These are phyloP conservation scores for Ophiostoma populinum DNA, from an alignment of 2,329 filamentous ascomycete species.

Conservation along the genomic window DNA sequence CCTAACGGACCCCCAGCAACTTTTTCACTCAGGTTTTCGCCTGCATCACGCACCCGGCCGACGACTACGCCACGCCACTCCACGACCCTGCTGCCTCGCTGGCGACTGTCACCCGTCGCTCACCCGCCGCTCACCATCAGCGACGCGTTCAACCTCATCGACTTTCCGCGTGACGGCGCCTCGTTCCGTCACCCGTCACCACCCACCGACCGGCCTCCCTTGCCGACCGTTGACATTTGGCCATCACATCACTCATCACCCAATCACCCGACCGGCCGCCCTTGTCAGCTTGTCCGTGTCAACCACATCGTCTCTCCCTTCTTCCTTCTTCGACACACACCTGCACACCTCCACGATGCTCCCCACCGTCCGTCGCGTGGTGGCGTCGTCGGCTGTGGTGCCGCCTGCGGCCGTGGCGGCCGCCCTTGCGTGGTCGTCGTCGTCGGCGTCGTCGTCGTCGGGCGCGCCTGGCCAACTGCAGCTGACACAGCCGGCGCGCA, in stretches of 20 bases:
- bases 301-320: not conserved
- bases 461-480: conserved; percentile 15
- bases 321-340: not conserved
- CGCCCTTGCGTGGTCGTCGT: conserved; percentile 2
- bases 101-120: no score
- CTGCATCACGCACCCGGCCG: not conserved
- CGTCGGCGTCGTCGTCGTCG: not conserved
- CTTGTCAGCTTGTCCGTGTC: not conserved
- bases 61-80: conserved; percentile 1
- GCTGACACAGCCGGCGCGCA: conserved; percentile 15
- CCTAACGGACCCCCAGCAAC: not conserved
- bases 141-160: no score
- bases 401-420: conserved; percentile 3
- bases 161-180: no score
- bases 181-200: no score
- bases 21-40: conserved; percentile 1
- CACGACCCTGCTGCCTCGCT: no score
- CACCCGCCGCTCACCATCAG: no score
- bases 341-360: conserved; percentile 10
- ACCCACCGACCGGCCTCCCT: no score
- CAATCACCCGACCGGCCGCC: not conserved
- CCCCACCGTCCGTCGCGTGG: conserved; percentile 12
- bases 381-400: conserved; percentile 9
- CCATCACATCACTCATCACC: no score
- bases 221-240: no score